phyloP scores from a whole-genome alignment of 805 yeast species.

The Hyphopichia homilentoma region DNA sequence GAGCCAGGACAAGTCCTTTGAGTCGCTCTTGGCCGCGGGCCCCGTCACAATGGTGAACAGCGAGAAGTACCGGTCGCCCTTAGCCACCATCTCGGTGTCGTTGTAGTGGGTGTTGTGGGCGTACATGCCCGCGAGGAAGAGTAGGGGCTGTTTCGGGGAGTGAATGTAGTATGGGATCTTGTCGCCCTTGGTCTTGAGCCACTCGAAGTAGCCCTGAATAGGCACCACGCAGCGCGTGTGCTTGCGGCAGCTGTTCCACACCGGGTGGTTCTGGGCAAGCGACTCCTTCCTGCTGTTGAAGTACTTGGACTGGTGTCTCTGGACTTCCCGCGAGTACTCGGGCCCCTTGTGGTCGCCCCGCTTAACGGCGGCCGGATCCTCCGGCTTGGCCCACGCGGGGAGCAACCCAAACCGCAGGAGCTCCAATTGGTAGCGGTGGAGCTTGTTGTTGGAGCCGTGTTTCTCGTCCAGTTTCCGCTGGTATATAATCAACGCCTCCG shows the following conservation, averaged over 20 bases:
- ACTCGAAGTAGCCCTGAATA: constrained; percentile 82
- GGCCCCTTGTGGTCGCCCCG: constrained; percentile 12
- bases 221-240: constrained; percentile 70
- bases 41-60: constrained; percentile 72
- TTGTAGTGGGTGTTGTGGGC: constrained; percentile 32
- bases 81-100: constrained; percentile 12
- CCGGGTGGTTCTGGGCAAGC: constrained; percentile 39
- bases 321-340: constrained; percentile 26
- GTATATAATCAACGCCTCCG: constrained; percentile 40
- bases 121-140: constrained; percentile 58
- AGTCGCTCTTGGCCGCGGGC: constrained; percentile 44
- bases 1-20: constrained; percentile 57
- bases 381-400: constrained; percentile 61
- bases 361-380: constrained; percentile 25
- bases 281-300: constrained; percentile 78
- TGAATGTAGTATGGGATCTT: constrained; percentile 67
- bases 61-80: constrained; percentile 28
- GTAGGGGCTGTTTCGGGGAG: constrained; percentile 46
- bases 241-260: constrained; percentile 56
- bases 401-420: constrained; percentile 80
- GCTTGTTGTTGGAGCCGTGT: constrained; percentile 6
- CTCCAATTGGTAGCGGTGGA: constrained; percentile 27
- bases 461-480: constrained; percentile 6
- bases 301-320: constrained; percentile 41
- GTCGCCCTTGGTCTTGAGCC: constrained; percentile 45